Evolutionary conservation across 2,329 filamentous ascomycete species (phyloP), one percentile per base, ranked within the genome.

Genomic region (Clonostachys solani): DNA sequence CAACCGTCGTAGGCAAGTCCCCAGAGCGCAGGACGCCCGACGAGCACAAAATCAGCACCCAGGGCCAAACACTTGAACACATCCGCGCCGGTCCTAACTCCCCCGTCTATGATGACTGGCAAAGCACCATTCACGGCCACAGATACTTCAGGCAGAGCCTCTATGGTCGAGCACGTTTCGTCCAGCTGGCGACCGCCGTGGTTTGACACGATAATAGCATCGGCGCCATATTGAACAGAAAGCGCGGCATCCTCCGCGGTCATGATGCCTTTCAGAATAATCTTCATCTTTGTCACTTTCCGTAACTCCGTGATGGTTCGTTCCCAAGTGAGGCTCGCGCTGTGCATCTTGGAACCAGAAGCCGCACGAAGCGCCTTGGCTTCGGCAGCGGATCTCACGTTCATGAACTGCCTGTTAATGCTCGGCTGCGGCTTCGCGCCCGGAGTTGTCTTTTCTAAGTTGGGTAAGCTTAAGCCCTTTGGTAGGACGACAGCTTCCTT

Each of bases 111-210:
- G 13, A 18, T 9, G 7, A 42, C 40, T 49, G 46, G 12, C 51
- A 42, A 13, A 52, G 53, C 3, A 12, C 69, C 69, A 12, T 75
- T 66, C 3, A 72, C 71, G 13, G 71, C 72, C 6, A 73, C 72
- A 42, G 73, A 69, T 49, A 78, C 72, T 48, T 74, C 67, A 9
- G 72, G 46, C 36, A 49, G 33, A 1, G 38, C 67, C 45, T 75
- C 73, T 7, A 74, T 59, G 3, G 72, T 73, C 2, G 73, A 69
- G 1, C 66, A 62, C 2, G 67, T 66, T 7, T 67, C 66, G 46
- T 75, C 71, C 6, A 76, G 59, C 51, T 76, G 73, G 10, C 71
- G 57, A 2, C 72, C 72, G 4, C 72, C 73, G 48, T 75, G 72
- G 44, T 76, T 75, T 3, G 51, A 54, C 12, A 55, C 52, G 40